Conservation (phyloP, 2,329 filamentous ascomycete genomes). For the Ceratocystis destructans region DNA sequence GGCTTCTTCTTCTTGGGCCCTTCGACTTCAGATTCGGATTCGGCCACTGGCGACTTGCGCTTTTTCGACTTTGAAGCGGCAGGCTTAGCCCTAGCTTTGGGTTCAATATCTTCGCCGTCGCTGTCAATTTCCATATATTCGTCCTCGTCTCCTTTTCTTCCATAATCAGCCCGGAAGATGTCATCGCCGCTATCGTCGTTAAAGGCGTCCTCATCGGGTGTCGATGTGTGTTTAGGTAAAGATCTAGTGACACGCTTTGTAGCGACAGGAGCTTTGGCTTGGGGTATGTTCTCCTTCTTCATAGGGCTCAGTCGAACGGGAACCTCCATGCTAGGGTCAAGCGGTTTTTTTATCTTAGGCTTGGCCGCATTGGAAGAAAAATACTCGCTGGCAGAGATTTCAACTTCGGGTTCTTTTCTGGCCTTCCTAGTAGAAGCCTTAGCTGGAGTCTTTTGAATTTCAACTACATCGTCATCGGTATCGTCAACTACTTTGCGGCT, state of each 20-base stretch:
- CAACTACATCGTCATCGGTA: conserved; percentile 48
- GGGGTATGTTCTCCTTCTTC: conserved; percentile 29
- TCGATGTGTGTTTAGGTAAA: background rate
- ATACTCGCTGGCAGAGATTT: conserved; percentile 44
- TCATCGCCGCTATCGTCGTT: conserved; percentile 64
- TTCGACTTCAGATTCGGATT: conserved; percentile 44
- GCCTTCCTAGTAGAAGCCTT: conserved; percentile 38
- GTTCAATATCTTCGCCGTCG: conserved; percentile 39
- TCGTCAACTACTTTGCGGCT: conserved; percentile 62
- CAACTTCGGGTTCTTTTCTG: conserved; percentile 37
- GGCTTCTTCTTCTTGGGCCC: conserved; percentile 50
- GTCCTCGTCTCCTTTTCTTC: conserved; percentile 52
- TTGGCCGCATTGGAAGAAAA: conserved; percentile 31
- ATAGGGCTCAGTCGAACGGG: conserved; percentile 42
- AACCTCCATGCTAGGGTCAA: conserved; percentile 29
- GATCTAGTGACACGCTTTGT: conserved; percentile 21
- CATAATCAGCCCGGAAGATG: conserved; percentile 63
- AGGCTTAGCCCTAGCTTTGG: conserved; percentile 25
- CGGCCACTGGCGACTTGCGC: conserved; percentile 42
- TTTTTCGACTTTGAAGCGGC: conserved; percentile 34
- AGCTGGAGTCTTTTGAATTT: conserved; percentile 36
- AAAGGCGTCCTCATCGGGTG: conserved; percentile 34
- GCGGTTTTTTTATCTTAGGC: conserved; percentile 27
- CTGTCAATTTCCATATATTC: conserved; percentile 61
- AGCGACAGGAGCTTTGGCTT: conserved; percentile 20